Percentiles rank a stretch among this genome's conserved stretches.
Conservation (phyloP, 1,284 basidiomycete species). For the Exobasidium rhododendri region DNA sequence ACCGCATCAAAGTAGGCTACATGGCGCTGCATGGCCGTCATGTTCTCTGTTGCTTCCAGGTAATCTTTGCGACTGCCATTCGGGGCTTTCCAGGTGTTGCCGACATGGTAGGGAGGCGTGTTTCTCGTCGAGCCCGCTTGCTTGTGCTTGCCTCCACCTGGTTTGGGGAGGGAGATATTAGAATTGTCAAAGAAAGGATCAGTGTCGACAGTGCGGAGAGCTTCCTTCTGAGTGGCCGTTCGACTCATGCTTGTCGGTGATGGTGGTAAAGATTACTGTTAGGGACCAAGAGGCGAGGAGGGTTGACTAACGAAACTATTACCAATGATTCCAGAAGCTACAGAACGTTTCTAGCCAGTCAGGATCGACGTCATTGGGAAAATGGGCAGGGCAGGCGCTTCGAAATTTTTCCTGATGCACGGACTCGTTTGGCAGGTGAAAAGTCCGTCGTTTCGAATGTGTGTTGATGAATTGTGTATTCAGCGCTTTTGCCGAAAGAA, state of each 20-base stretch:
- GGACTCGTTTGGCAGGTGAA: too few relatives aligned
- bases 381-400: too few relatives aligned
- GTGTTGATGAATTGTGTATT: too few relatives aligned
- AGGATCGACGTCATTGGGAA: too few relatives aligned
- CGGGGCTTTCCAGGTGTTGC: slow-evolving; percentile 33
- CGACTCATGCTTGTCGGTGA: neutral
- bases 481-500: too few relatives aligned
- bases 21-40: slow-evolving; percentile 54
- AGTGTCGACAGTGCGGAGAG: slow-evolving; percentile 22
- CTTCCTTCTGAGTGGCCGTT: slow-evolving; percentile 1
- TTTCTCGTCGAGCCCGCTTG: neutral
- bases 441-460: too few relatives aligned
- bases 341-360: too few relatives aligned
- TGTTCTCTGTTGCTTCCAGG: slow-evolving; percentile 27
- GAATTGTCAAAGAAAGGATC: slow-evolving; percentile 38
- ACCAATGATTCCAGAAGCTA: too few relatives aligned
- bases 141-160: slow-evolving; percentile 14
- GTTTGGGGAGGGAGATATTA: slow-evolving; percentile 21
- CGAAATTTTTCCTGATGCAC: too few relatives aligned
- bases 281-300: too few relatives aligned
- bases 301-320: too few relatives aligned
- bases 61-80: slow-evolving; percentile 34
- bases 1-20: neutral
- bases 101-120: slow-evolving; percentile 31
- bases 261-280: too few relatives aligned